These are phyloP conservation scores for Leptographium lundbergii DNA, from an alignment of 2,329 filamentous ascomycete species.

Conservation along the genomic window DNA sequence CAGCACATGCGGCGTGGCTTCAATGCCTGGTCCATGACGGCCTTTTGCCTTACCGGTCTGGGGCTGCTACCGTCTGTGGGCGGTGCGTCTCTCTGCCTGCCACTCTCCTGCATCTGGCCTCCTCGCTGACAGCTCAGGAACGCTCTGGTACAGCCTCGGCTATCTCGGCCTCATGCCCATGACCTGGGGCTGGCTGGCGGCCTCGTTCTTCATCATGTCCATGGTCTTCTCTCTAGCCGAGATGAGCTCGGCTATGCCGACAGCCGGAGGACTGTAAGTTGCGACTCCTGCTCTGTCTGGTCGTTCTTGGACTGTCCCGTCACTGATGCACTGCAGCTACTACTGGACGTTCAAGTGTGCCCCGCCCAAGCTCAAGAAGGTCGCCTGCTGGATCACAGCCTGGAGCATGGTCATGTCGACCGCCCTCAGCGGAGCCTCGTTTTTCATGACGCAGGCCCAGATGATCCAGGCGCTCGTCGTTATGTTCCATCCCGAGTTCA, in stretches of 20 bases:
- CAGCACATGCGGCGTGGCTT: constrained; percentile 6
- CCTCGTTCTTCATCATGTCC: constrained; percentile 3
- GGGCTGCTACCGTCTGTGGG: constrained; percentile 2
- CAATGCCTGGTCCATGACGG: constrained; percentile 1
- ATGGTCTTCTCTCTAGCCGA: constrained; percentile 1
- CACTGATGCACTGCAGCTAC: background rate
- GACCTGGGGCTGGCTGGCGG: constrained; percentile 6
- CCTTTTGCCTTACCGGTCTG: constrained; percentile 3
- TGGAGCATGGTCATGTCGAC: constrained; percentile 7
- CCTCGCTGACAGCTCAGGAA: background rate
- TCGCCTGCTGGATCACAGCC: constrained; percentile 6
- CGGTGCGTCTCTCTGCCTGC: background rate
- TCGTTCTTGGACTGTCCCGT: background rate
- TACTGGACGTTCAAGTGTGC: constrained; percentile 4
- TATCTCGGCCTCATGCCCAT: constrained; percentile 6
- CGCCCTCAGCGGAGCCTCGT: constrained; percentile 2
- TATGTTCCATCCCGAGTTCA: constrained; percentile 2
- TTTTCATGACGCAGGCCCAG: constrained; percentile 5
- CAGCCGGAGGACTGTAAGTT: constrained; percentile 4
- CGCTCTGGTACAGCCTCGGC: constrained; percentile 5
- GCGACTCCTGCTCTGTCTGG: background rate
- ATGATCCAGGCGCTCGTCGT: constrained; percentile 5
- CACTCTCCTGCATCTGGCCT: too few relatives aligned
- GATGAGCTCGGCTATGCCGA: constrained; percentile 5
- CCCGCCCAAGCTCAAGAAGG: background rate